A percentile compares a stretch with the other conserved stretches of the same genome.
Conservation (phyloP, 306 rosid genomes). For the Sesbania bispinosa region DNA sequence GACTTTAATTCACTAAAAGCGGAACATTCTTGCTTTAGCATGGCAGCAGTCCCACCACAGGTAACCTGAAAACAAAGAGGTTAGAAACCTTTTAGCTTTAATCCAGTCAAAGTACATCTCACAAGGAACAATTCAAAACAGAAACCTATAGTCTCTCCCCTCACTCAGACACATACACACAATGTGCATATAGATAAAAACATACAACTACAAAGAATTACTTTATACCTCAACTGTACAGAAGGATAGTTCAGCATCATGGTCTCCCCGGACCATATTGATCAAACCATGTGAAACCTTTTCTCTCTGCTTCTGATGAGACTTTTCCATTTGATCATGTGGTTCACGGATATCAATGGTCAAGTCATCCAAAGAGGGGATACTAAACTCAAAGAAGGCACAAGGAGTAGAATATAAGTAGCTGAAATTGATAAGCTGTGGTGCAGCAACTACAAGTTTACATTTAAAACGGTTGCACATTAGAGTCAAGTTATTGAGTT, state of each 20-base stretch:
- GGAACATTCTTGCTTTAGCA: slow-evolving; percentile 10
- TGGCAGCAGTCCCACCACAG: slow-evolving; percentile 24
- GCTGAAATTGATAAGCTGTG: slow-evolving; percentile 42
- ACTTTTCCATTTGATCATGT: slow-evolving; percentile 17
- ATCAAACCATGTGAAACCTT: slow-evolving; percentile 39
- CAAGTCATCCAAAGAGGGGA: slow-evolving; percentile 40
- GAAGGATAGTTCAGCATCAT: slow-evolving; percentile 21
- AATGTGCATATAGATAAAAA: not conserved
- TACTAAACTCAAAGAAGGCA: slow-evolving; percentile 37
- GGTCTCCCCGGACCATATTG: slow-evolving; percentile 32
- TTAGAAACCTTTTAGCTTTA: not conserved
- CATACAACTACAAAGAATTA: not conserved
- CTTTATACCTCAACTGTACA: not conserved
- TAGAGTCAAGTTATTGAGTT: slow-evolving; percentile 34
- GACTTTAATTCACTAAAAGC: not conserved
- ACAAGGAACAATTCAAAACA: not conserved
- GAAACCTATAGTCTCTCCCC: not conserved
- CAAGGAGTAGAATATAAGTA: slow-evolving; percentile 33
- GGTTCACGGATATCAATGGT: slow-evolving; percentile 35
- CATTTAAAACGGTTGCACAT: slow-evolving; percentile 41
- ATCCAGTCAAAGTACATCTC: not conserved
- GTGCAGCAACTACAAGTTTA: slow-evolving; percentile 40
- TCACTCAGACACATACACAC: not conserved
- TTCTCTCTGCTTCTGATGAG: slow-evolving; percentile 20
- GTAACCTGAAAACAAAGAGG: slow-evolving; percentile 26